A percentile compares a stretch with the other conserved stretches of the same genome.
phyloP scores from a whole-genome alignment of 2,329 filamentous ascomycete genomes.

The Diaporthe longicolla region DNA sequence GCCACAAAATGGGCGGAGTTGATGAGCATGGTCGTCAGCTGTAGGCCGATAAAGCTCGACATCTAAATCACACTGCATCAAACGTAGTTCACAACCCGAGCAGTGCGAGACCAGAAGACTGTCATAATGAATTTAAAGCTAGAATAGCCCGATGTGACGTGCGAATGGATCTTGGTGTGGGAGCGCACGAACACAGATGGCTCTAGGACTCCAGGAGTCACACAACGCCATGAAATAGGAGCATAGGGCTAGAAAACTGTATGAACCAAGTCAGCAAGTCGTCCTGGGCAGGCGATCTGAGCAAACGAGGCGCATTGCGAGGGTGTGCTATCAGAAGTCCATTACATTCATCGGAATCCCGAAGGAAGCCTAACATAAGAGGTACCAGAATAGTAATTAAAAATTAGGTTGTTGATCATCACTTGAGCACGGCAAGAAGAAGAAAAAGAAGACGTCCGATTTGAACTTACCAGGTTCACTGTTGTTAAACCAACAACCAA shows the following conservation, averaged over 20 bases:
- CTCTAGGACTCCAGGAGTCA: background rate
- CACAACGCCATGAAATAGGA: background rate
- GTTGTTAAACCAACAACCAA: background rate
- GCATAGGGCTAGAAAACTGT: background rate
- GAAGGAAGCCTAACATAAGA: conserved; percentile 86
- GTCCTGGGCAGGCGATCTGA: background rate
- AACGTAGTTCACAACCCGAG: background rate
- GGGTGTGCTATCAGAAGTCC: conserved; percentile 79
- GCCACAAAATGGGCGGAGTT: background rate
- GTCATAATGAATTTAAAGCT: conserved; percentile 7
- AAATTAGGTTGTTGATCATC: conserved; percentile 78
- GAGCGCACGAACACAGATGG: too few species aligned
- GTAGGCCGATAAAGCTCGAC: too few species aligned
- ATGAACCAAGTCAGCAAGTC: conserved; percentile 16
- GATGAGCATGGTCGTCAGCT: background rate
- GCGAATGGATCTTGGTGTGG: background rate
- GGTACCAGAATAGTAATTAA: conserved; percentile 89
- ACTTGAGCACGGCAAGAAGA: conserved; percentile 57
- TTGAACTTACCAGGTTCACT: conserved; percentile 52
- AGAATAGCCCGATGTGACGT: background rate
- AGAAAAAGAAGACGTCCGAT: conserved; percentile 7
- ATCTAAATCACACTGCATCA: background rate
- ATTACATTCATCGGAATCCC: conserved; percentile 81
- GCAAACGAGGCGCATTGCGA: conserved; percentile 36
- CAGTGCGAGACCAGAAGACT: too few species aligned